phyloP scores from a whole-genome alignment of 352 stramenopile genomes.

The Pythium guiyangense region DNA sequence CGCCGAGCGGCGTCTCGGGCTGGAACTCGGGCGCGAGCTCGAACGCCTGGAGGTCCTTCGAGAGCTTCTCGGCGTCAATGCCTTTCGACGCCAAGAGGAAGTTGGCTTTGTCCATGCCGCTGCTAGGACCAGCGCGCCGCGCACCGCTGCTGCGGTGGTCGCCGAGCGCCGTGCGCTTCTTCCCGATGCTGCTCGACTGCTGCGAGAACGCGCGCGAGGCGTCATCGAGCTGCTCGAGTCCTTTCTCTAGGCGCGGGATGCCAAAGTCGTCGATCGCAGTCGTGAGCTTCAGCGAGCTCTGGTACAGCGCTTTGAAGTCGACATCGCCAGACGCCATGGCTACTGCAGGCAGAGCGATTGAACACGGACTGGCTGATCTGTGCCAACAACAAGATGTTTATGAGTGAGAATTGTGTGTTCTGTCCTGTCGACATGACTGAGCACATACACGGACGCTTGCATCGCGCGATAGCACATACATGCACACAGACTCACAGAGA shows the following conservation, averaged over 20 bases:
- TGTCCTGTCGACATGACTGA: too few relatives aligned
- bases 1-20: constrained; percentile 72
- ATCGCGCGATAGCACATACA: neutral
- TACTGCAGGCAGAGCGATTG: neutral
- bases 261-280: constrained; percentile 66
- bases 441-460: too few relatives aligned
- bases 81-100: constrained; percentile 81
- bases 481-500: constrained; percentile 2
- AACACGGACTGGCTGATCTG: too few relatives aligned
- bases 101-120: constrained; percentile 64
- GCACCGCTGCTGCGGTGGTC: constrained; percentile 9
- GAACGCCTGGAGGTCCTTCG: constrained; percentile 74
- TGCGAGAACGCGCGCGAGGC: constrained; percentile 47
- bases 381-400: too few relatives aligned
- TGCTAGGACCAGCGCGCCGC: constrained; percentile 14
- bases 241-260: constrained; percentile 74
- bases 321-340: constrained; percentile 32
- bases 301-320: constrained; percentile 84
- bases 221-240: constrained; percentile 77
- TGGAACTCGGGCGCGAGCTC: constrained; percentile 75
- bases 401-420: too few relatives aligned
- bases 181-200: constrained; percentile 34
- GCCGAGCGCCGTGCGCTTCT: constrained; percentile 38
- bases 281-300: constrained; percentile 85
- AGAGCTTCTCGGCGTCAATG: constrained; percentile 86